A percentile compares a stretch with the other conserved stretches of the same genome.
Conservation (phyloP, 345 rosid species). For the Salix dunnii region DNA sequence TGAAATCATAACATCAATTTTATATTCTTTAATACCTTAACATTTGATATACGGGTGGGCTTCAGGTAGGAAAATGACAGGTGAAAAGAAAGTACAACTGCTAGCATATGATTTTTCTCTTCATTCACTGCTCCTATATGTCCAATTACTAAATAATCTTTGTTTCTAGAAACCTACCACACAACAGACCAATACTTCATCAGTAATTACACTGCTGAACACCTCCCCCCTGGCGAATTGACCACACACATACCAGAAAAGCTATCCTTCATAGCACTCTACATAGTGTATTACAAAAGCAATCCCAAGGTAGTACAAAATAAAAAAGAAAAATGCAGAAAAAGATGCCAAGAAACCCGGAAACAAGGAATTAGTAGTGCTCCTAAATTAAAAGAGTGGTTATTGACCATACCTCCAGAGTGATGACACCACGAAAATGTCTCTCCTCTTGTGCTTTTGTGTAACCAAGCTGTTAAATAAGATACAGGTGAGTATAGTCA, state of each 20-base stretch:
- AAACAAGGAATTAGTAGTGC: not conserved
- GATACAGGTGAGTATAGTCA: not conserved
- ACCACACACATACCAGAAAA: not conserved
- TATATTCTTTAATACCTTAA: not conserved
- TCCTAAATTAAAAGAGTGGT: not conserved
- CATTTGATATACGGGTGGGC: not conserved
- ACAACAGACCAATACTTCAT: not conserved
- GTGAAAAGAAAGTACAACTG: not conserved
- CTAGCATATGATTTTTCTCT: not conserved
- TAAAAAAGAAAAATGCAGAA: not conserved
- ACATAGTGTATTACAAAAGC: not conserved
- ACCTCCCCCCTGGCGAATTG: not conserved
- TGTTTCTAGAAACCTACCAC: not conserved
- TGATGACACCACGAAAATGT: conserved; percentile 85
- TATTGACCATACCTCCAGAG: conserved; percentile 68
- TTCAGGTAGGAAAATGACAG: not conserved
- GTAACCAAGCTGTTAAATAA: conserved; percentile 75
- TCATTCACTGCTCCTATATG: not conserved
- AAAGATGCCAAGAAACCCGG: not conserved
- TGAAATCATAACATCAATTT: not conserved
- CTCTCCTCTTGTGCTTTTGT: conserved; percentile 93
- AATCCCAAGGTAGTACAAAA: not conserved
- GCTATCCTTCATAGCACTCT: not conserved
- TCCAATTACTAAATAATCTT: not conserved
- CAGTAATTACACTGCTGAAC: not conserved